Percentiles rank a stretch among this genome's conserved stretches.
phyloP scores from a whole-genome alignment of 345 rosid genomes.

The Gossypium bickii region DNA sequence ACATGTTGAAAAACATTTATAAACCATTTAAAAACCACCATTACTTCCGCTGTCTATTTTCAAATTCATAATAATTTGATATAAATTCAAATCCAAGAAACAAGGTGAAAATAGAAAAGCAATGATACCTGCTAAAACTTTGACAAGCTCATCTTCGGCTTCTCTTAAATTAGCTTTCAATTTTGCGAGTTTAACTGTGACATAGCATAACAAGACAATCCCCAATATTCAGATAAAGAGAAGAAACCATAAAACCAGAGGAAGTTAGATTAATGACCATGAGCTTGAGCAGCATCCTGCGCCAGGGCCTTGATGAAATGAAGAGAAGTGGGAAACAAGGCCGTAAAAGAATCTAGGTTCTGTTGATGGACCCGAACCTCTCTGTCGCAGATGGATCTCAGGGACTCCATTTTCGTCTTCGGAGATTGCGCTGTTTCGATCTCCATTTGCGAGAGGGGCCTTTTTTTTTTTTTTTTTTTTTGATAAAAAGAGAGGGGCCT shows the following conservation, averaged over 20 bases:
- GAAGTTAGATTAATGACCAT: constrained; percentile 35
- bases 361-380: constrained; percentile 36
- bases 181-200: constrained; percentile 48
- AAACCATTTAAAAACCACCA: not conserved
- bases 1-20: not conserved
- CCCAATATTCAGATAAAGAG: constrained; percentile 11
- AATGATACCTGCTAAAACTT: constrained; percentile 60
- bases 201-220: not conserved
- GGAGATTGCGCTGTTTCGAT: constrained; percentile 29
- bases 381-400: constrained; percentile 38
- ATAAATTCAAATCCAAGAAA: not conserved
- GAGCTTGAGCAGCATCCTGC: constrained; percentile 43
- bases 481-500: constrained; percentile 3
- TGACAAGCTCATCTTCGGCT: constrained; percentile 78
- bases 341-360: constrained; percentile 44
- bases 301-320: constrained; percentile 44
- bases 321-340: constrained; percentile 41
- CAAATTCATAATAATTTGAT: not conserved
- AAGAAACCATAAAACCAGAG: constrained; percentile 12
- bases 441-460: constrained; percentile 21
- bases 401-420: constrained; percentile 50
- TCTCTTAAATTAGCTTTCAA: constrained; percentile 59
- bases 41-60: not conserved
- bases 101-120: not conserved
- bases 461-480: too few species aligned